Evolutionary conservation across 495 filamentous ascomycete species (phyloP).

Genomic region (Aspergillus mulundensis): DNA sequence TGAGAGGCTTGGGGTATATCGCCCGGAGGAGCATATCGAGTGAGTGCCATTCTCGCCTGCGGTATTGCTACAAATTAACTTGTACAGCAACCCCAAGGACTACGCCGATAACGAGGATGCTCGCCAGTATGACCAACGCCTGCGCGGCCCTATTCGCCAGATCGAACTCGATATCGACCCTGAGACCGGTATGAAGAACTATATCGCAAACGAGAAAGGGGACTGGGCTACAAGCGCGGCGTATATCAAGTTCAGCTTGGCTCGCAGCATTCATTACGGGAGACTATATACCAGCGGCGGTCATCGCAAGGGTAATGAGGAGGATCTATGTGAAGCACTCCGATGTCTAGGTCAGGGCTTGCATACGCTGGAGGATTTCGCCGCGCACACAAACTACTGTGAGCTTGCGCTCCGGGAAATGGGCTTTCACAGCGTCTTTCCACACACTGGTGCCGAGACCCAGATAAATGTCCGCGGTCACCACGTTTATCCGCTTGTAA

Average conservation of each 20-base stretch:
- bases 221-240: slow-evolving; percentile 84
- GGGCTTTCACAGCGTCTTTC: slow-evolving; percentile 75
- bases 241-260: slow-evolving; percentile 82
- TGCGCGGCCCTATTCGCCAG: slow-evolving; percentile 69
- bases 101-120: slow-evolving; percentile 90
- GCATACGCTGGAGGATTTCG: slow-evolving; percentile 93
- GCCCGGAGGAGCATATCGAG: slow-evolving; percentile 92
- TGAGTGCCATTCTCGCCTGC: slow-evolving; percentile 20
- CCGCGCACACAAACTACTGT: slow-evolving; percentile 90
- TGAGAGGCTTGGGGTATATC: slow-evolving; percentile 85
- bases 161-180: slow-evolving; percentile 79
- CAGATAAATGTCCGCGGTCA: slow-evolving; percentile 70
- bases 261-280: slow-evolving; percentile 83
- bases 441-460: slow-evolving; percentile 73
- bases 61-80: not conserved
- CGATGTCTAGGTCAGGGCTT: slow-evolving; percentile 85
- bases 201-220: slow-evolving; percentile 87
- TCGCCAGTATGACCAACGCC: slow-evolving; percentile 73
- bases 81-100: slow-evolving; percentile 67
- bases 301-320: slow-evolving; percentile 63
- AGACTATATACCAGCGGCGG: slow-evolving; percentile 76
- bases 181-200: slow-evolving; percentile 95
- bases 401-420: slow-evolving; percentile 86
- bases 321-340: slow-evolving; percentile 85
- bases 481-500: slow-evolving; percentile 80